Percentiles rank a stretch among this genome's conserved stretches.
Evolutionary conservation across 805 yeast species (phyloP).

Genomic region (Debaryomyces maramus): DNA sequence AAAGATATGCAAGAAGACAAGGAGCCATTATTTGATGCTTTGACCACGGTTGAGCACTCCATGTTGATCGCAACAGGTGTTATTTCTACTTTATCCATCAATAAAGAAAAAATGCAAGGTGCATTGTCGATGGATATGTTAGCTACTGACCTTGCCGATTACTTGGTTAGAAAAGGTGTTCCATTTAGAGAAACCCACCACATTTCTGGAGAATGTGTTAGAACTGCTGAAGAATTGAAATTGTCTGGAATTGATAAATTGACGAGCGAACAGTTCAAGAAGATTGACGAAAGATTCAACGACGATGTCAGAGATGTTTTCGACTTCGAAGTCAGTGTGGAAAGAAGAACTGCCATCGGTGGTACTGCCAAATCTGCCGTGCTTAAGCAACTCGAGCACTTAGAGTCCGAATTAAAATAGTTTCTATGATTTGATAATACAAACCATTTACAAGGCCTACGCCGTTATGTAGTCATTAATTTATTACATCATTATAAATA

Average conservation of each 20-base stretch:
- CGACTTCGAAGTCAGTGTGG: constrained; percentile 90
- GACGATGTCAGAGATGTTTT: constrained; percentile 83
- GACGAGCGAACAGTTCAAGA: constrained; percentile 71
- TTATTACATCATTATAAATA: too few species aligned
- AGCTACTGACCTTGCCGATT: constrained; percentile 98
- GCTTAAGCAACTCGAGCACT: constrained; percentile 59
- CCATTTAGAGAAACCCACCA: constrained; percentile 99
- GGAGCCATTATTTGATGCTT: constrained; percentile 93
- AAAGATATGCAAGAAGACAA: constrained; percentile 99
- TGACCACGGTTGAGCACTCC: constrained; percentile 91
- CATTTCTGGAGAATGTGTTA: constrained; percentile 96
- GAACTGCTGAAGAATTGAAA: constrained; percentile 76
- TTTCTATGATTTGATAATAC: not conserved
- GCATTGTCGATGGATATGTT: constrained; percentile 98
- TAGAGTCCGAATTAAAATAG: constrained; percentile 16
- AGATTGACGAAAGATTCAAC: constrained; percentile 77
- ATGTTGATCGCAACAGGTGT: constrained; percentile 95
- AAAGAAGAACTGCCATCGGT: constrained; percentile 94
- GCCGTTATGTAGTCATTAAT: not conserved
- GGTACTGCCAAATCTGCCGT: constrained; percentile 95
- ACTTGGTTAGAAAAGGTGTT: constrained; percentile 94
- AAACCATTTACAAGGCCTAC: not conserved
- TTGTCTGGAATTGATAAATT: constrained; percentile 86
- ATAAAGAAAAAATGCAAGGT: constrained; percentile 72
- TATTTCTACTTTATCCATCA: constrained; percentile 76